Evolutionary conservation across 192 early-diverging fungal species (phyloP).

Genomic region (Rhizophlyctis rosea): DNA sequence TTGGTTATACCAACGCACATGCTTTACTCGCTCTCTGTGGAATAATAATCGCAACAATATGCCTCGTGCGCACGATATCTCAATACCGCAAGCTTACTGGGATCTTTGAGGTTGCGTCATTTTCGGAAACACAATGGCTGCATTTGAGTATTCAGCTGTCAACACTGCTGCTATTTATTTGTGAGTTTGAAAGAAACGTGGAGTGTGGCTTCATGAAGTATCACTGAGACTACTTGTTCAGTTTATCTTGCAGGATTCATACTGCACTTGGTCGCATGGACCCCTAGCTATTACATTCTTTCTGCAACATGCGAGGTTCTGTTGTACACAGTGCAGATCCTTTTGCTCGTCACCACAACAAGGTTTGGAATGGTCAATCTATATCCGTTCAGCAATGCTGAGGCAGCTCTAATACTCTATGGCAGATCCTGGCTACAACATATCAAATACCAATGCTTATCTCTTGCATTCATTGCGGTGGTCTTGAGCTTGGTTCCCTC

Average conservation of each 20-base stretch:
- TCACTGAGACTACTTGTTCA: not conserved
- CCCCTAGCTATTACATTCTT: not conserved
- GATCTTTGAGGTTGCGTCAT: not conserved
- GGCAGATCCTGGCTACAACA: slow-evolving; percentile 1
- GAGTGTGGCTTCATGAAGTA: not conserved
- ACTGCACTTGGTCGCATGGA: not conserved
- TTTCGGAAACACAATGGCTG: not conserved
- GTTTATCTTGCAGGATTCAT: slow-evolving; percentile 3
- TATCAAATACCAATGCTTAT: slow-evolving; percentile 2
- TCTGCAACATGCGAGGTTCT: slow-evolving; percentile 6
- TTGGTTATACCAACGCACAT: slow-evolving; percentile 7
- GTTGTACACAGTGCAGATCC: not conserved
- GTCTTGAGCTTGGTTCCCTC: not conserved
- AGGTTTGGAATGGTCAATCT: not conserved
- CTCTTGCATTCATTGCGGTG: not conserved
- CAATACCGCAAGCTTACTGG: slow-evolving; percentile 4
- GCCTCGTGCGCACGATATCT: not conserved
- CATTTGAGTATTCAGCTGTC: not conserved
- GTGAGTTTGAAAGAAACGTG: not conserved
- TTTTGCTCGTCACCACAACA: not conserved
- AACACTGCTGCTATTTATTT: not conserved
- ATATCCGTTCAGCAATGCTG: not conserved
- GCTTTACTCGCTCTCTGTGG: not conserved
- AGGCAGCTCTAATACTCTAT: not conserved
- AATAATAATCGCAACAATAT: not conserved